Base-by-base conservation (phyloP, 345 rosid species). In the Eucalyptus pauciflora region DNA sequence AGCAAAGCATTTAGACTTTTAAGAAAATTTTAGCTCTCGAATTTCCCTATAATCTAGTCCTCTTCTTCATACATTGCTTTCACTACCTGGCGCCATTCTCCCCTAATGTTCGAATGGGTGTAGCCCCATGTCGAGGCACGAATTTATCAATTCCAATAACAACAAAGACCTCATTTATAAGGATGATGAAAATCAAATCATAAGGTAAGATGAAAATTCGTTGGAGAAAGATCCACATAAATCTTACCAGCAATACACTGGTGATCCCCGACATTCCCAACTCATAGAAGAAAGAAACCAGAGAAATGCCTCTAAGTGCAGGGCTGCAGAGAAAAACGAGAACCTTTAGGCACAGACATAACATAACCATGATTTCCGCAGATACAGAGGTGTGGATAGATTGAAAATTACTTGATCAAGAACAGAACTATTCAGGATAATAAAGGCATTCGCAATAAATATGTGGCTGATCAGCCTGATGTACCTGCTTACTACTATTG, bases 221-320 rank as follows among this genome's bases (percentile, higher is more conserved):
- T 18, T 18, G 24, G 81, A 71, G 81, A 18, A 37, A 71, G 58
- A 37, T 71, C 45, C 46, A 33, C 13, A 37, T 10, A 10, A 71
- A 71, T 33, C 46, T 71, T 92, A 93, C 96, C 62, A 94, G 71
- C 85, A 94, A 90, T 52, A 94, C 94, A 14, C 92, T 64, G 60
- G 50, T 92, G 92, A 94, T 93, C 62, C 96, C 95, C 2, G 96
- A 91, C 96, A 92, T 94, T 90, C 96, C 96, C 87, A 94, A 71
- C 89, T 93, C 90, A 86, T 93, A 94, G 90, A 94, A 94, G 90
- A 94, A 94, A 79, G 92, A 92, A 93, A 94, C 91, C 25, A 92
- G 37, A 18, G 95, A 90, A 90, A 94, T 93, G 87, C 93, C 94
- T 52, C 92, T 87, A 1, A 94, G 95, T 22, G 93, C 90, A 64